Evolutionary conservation across 306 rosid species (phyloP), one percentile per base, ranked within the genome.

Genomic region (Notholithocarpus densiflorus): DNA sequence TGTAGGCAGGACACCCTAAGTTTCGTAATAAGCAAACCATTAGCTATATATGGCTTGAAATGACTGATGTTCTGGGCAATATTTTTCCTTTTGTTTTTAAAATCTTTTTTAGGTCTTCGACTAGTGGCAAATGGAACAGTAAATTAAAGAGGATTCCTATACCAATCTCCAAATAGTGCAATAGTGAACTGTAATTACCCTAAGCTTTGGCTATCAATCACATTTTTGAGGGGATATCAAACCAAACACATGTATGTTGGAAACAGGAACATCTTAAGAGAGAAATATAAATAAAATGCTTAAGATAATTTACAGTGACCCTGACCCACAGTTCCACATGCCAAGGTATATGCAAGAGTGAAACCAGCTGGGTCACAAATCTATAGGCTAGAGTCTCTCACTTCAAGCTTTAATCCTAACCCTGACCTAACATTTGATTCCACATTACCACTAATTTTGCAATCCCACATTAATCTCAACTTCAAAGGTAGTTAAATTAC

Each of bases 331-430:
- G 20, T 0, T 5, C 99, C 99, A 77, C 98, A 95, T 1, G 99
- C 99, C 96, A 91, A 89, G 61, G 99, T 95, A 68, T 95, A 97
- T 74, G 99, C 98, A 54, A 93, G 98, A 5, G 99, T 95, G 89
- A 95, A 95, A 1, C 98, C 97, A 64, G 96, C 97, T 27, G 97
- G 98, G 82, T 93, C 99, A 59, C 99, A 97, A 1, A 94, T 93
- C 84, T 95, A 97, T 82, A 95, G 81, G 2, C 99, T 94, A 4
- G 99, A 91, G 83, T 95, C 96, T 96, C 99, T 93, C 2, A 1
- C 80, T 69, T 95, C 99, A 40, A 93, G 88, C 90, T 85, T 95
- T 26, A 95, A 85, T 59, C 98, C 99, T 1, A 32, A 32, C 7
- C 7, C 7, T 32, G 37, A 5, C 37, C 37, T 32, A 32, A 32